Percentiles rank a stretch among this genome's conserved stretches.
Conservation (phyloP, 139 green algal species). For the Dunaliella primolecta region DNA sequence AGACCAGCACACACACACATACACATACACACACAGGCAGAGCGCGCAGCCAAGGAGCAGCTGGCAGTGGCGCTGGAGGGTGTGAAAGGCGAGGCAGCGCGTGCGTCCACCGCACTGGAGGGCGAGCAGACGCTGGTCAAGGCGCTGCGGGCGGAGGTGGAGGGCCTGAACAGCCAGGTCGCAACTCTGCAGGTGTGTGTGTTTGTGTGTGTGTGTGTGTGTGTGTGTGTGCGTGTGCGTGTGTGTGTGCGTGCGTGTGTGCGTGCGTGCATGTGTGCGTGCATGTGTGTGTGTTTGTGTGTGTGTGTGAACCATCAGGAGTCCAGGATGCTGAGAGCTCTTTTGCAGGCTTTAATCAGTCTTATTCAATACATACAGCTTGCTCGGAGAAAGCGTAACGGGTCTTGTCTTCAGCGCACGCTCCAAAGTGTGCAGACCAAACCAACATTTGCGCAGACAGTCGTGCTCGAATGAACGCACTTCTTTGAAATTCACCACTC, state of each 20-base stretch:
- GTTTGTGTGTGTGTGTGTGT: background rate
- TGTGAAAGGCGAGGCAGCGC: background rate
- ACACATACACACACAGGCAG: background rate
- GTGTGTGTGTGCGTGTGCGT: background rate
- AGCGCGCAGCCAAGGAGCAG: conserved; percentile 12
- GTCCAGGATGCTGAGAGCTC: too few relatives aligned
- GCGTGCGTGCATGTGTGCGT: too few relatives aligned
- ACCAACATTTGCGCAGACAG: too few relatives aligned
- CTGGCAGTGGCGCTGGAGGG: conserved; percentile 9
- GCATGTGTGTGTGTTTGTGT: too few relatives aligned
- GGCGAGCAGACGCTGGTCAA: conserved; percentile 9
- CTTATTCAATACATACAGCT: background rate
- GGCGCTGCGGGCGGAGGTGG: conserved; percentile 20
- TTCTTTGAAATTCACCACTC: too few relatives aligned
- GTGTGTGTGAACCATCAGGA: too few relatives aligned
- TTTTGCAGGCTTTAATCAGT: too few relatives aligned
- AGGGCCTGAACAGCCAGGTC: conserved; percentile 23
- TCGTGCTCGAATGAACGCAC: too few relatives aligned
- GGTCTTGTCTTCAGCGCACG: too few relatives aligned
- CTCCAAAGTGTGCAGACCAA: too few relatives aligned
- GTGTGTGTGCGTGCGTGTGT: background rate
- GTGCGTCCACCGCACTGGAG: conserved; percentile 14
- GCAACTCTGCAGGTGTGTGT: conserved; percentile 24
- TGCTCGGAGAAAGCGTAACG: background rate
- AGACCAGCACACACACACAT: background rate